phyloP scores from a whole-genome alignment of 257 asterid genomes.

The Perilla frutescens region DNA sequence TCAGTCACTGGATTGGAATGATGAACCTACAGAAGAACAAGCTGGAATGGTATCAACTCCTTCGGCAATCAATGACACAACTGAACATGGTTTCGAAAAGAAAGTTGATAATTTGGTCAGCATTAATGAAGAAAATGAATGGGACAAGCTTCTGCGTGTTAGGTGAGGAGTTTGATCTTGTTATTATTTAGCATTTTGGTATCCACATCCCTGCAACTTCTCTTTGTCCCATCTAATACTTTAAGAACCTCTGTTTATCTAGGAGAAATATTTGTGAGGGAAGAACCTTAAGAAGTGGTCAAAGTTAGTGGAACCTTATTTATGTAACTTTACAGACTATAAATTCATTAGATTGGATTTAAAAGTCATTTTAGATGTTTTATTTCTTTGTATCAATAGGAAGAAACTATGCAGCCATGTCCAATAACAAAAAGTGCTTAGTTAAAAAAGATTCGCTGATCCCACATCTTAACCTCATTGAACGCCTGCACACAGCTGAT shows the following conservation, averaged over 20 bases:
- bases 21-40: slow-evolving; percentile 80
- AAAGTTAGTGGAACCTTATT: slow-evolving; percentile 12
- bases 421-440: slow-evolving; percentile 17
- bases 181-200: slow-evolving; percentile 18
- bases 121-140: slow-evolving; percentile 76
- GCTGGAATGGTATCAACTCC: slow-evolving; percentile 54
- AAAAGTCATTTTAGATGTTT: neutral
- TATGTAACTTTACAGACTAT: slow-evolving; percentile 6
- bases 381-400: neutral
- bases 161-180: slow-evolving; percentile 56
- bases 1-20: slow-evolving; percentile 90
- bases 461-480: neutral
- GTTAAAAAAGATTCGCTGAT: neutral
- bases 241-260: slow-evolving; percentile 14
- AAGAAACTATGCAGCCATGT: neutral
- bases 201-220: slow-evolving; percentile 19
- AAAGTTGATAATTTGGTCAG: slow-evolving; percentile 58
- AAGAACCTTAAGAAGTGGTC: slow-evolving; percentile 20
- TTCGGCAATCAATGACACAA: slow-evolving; percentile 47
- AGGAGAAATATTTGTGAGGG: slow-evolving; percentile 9
- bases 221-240: slow-evolving; percentile 1
- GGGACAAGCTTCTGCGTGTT: slow-evolving; percentile 96
- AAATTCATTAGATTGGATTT: slow-evolving; percentile 4
- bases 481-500: neutral
- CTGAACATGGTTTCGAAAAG: slow-evolving; percentile 59